phyloP scores from a whole-genome alignment of 805 yeast genomes.

The Pichia heedii region DNA sequence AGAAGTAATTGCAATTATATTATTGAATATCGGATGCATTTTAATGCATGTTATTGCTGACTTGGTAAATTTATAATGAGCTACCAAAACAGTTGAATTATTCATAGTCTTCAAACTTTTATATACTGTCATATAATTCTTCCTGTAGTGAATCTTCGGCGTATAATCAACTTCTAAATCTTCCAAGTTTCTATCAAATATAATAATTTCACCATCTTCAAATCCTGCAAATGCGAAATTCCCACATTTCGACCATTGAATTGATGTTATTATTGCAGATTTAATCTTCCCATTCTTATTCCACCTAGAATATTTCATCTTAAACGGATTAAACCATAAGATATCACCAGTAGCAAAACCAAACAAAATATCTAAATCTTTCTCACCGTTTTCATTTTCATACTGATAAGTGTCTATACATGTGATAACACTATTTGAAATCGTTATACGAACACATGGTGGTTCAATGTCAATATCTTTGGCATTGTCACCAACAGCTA shows the following conservation, averaged over 20 bases:
- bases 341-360: constrained; percentile 67
- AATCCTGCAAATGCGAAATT: constrained; percentile 48
- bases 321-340: constrained; percentile 47
- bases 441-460: constrained; percentile 37
- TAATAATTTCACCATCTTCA: constrained; percentile 50
- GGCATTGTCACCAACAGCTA: constrained; percentile 30
- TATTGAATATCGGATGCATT: constrained; percentile 33
- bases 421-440: constrained; percentile 33
- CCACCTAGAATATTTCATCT: constrained; percentile 40
- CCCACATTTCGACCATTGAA: constrained; percentile 40
- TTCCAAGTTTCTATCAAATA: constrained; percentile 43
- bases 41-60: constrained; percentile 45
- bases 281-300: constrained; percentile 40
- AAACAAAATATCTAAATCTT: constrained; percentile 41
- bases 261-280: constrained; percentile 34
- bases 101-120: constrained; percentile 8
- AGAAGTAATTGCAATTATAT: constrained; percentile 41
- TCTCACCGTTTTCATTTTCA: constrained; percentile 19
- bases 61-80: constrained; percentile 55
- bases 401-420: constrained; percentile 27
- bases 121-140: constrained; percentile 28
- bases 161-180: constrained; percentile 29
- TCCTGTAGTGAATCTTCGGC: constrained; percentile 19
- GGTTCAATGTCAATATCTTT: constrained; percentile 33
- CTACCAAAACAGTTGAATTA: constrained; percentile 33